Percentiles rank a stretch among this genome's conserved stretches.
Evolutionary conservation across 768 basidiomycete genomes (phyloP).

Genomic region (Hericium coralloides): DNA sequence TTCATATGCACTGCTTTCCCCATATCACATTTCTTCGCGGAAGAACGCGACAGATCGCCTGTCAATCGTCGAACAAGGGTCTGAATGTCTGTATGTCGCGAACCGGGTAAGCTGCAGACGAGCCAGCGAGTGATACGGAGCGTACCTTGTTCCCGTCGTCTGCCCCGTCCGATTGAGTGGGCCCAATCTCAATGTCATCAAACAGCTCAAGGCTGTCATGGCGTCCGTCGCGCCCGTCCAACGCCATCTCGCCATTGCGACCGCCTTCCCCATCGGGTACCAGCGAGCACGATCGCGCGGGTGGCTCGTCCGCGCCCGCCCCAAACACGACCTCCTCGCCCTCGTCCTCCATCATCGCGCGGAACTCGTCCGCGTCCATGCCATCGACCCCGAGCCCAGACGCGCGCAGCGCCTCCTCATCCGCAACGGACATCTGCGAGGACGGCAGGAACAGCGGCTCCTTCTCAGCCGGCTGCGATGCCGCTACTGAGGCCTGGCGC

Average conservation of each 20-base stretch:
- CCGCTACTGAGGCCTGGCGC: neutral
- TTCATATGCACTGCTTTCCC: neutral
- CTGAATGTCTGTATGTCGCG: conserved; percentile 5
- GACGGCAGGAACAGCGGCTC: conserved; percentile 27
- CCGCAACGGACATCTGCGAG: conserved; percentile 40
- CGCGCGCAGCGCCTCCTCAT: conserved; percentile 41
- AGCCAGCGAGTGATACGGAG: neutral
- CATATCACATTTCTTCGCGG: neutral
- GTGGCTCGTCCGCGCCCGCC: neutral
- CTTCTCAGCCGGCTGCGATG: neutral
- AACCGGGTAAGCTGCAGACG: neutral
- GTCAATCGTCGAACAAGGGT: conserved; percentile 13
- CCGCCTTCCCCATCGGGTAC: neutral
- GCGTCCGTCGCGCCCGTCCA: neutral
- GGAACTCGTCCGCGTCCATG: conserved; percentile 56
- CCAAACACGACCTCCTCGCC: conserved; percentile 39
- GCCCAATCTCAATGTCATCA: conserved; percentile 12
- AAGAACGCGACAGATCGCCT: too few species aligned
- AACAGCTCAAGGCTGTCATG: neutral
- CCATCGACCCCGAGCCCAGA: conserved; percentile 61
- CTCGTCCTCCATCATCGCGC: conserved; percentile 49
- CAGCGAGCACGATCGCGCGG: neutral
- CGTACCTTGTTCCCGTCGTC: conserved; percentile 11
- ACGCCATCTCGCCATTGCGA: neutral
- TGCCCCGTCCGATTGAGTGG: conserved; percentile 5